phyloP scores from a whole-genome alignment of 2,329 filamentous ascomycete species.

The Pseudopyrenochaeta lycopersici region DNA sequence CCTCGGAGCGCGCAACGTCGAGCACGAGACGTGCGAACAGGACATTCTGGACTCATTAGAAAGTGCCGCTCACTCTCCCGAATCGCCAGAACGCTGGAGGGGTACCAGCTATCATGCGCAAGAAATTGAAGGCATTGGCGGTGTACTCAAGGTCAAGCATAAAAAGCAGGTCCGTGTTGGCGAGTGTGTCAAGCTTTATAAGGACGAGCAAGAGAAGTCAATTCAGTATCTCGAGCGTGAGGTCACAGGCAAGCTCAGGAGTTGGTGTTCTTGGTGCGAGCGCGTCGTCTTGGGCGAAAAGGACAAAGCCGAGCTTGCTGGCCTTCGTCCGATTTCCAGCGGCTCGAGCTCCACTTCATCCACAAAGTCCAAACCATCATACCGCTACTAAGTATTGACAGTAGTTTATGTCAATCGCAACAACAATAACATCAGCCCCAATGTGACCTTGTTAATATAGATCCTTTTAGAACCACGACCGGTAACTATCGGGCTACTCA shows the following conservation, averaged over 20 bases:
- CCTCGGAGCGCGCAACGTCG: constrained; percentile 77
- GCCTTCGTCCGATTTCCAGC: constrained; percentile 23
- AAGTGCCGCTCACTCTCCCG: constrained; percentile 39
- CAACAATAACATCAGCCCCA: too few species aligned
- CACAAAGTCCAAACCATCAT: constrained; percentile 3
- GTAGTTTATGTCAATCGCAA: too few species aligned
- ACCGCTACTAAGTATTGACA: constrained; percentile 3
- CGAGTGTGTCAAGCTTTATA: constrained; percentile 84
- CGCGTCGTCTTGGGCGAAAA: constrained; percentile 72
- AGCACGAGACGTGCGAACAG: constrained; percentile 86
- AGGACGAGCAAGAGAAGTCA: constrained; percentile 60
- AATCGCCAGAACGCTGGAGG: constrained; percentile 56
- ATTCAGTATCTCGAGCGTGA: constrained; percentile 75
- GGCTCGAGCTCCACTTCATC: constrained; percentile 28
- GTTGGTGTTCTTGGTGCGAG: constrained; percentile 94
- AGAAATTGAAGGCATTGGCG: constrained; percentile 91
- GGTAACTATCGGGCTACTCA: too few species aligned
- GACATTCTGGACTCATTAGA: constrained; percentile 68
- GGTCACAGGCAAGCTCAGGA: constrained; percentile 71
- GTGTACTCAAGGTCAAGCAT: constrained; percentile 86
- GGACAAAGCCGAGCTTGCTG: constrained; percentile 46
- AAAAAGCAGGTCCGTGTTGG: constrained; percentile 84
- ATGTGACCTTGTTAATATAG: too few species aligned
- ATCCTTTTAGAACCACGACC: too few species aligned
- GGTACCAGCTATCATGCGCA: constrained; percentile 82